A percentile compares a stretch with the other conserved stretches of the same genome.
These are phyloP conservation scores for Scenedesmus sp. DNA, from an alignment of 163 green algal species.

Conservation along the genomic window DNA sequence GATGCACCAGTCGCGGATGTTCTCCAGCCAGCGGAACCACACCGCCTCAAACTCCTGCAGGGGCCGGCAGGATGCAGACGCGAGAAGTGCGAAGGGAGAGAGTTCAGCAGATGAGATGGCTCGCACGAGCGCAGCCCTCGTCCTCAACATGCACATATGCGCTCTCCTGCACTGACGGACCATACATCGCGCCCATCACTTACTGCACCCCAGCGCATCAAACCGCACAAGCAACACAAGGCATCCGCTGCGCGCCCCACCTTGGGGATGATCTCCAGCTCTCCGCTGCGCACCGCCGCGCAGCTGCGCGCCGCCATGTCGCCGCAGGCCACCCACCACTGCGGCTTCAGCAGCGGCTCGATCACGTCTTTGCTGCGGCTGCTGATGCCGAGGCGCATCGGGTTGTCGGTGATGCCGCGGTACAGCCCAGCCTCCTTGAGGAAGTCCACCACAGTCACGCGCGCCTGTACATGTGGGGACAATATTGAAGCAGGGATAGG, in stretches of 20 bases:
- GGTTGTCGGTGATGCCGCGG: slow-evolving; percentile 86
- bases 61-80: background rate
- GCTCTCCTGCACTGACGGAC: too few species aligned
- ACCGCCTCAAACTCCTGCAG: slow-evolving; percentile 71
- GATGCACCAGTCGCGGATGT: slow-evolving; percentile 99
- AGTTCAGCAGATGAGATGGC: too few species aligned
- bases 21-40: slow-evolving; percentile 92
- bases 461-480: slow-evolving; percentile 63
- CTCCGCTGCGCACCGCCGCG: slow-evolving; percentile 81
- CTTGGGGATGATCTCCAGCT: slow-evolving; percentile 94
- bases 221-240: background rate
- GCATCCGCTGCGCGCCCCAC: slow-evolving; percentile 47
- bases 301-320: slow-evolving; percentile 87
- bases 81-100: too few species aligned
- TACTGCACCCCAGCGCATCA: background rate
- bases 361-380: slow-evolving; percentile 97
- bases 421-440: slow-evolving; percentile 92
- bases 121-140: too few species aligned
- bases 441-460: slow-evolving; percentile 85
- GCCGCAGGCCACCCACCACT: slow-evolving; percentile 90
- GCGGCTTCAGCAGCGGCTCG: slow-evolving; percentile 97
- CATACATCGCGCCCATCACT: background rate
- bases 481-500: background rate
- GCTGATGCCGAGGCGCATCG: slow-evolving; percentile 96
- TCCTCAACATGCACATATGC: background rate